A percentile compares a stretch with the other conserved stretches of the same genome.
Conservation (phyloP, 345 rosid genomes). For the Salix koriyanagi region DNA sequence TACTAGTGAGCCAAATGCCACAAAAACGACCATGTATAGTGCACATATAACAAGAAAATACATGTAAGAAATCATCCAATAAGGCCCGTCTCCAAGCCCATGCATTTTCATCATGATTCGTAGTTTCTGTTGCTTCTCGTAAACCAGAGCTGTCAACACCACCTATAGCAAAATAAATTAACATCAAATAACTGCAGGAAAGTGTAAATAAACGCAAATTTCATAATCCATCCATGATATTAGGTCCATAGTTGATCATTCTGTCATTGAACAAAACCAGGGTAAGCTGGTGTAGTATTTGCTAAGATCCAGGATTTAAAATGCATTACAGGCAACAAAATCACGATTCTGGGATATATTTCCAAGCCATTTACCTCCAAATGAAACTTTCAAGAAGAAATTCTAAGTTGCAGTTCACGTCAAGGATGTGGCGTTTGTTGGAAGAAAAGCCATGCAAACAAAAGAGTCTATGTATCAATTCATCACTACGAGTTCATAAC, state of each 20-base stretch:
- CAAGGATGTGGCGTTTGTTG: not conserved
- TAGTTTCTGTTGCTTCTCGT: slow-evolving; percentile 74
- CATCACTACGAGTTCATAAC: not conserved
- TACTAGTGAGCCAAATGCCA: slow-evolving; percentile 66
- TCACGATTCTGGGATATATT: not conserved
- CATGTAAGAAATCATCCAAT: slow-evolving; percentile 76
- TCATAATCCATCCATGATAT: not conserved
- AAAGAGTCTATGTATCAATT: not conserved
- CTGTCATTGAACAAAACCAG: not conserved
- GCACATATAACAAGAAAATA: slow-evolving; percentile 67
- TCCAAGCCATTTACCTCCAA: too few relatives aligned
- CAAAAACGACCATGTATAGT: slow-evolving; percentile 58
- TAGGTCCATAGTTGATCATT: not conserved
- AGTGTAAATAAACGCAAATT: not conserved
- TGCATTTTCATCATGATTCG: slow-evolving; percentile 98
- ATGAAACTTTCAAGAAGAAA: not conserved
- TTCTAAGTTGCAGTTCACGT: not conserved
- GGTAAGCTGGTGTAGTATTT: not conserved
- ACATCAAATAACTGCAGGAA: not conserved
- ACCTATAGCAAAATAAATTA: slow-evolving; percentile 42
- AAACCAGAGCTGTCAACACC: slow-evolving; percentile 60
- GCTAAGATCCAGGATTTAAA: not conserved
- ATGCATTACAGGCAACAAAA: not conserved
- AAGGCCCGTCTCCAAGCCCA: slow-evolving; percentile 91
- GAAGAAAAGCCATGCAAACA: not conserved